phyloP scores from a whole-genome alignment of 768 basidiomycete genomes.

The Kockovaella imperatae region DNA sequence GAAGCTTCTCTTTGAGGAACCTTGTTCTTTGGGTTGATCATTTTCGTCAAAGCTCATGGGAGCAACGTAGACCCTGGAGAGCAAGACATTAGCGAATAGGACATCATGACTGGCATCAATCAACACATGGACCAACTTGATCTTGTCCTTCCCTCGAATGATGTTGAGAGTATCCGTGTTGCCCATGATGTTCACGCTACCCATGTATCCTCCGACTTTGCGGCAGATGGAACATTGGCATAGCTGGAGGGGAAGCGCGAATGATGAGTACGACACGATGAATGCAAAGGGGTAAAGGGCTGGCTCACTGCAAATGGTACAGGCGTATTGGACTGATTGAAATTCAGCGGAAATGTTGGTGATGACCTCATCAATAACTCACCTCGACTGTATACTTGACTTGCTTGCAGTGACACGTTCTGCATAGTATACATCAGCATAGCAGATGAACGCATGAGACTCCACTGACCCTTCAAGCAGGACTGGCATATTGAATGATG shows the following conservation, averaged over 20 bases:
- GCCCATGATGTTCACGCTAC: constrained; percentile 44
- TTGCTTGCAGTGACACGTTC: constrained; percentile 42
- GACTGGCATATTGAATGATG: constrained; percentile 29
- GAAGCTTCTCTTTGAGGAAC: constrained; percentile 32
- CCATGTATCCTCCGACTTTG: constrained; percentile 44
- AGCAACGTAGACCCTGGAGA: constrained; percentile 35
- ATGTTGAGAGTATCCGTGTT: constrained; percentile 37
- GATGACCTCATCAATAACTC: background rate
- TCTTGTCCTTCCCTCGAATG: constrained; percentile 36
- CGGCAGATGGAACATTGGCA: constrained; percentile 44
- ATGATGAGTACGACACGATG: background rate
- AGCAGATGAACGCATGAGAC: background rate
- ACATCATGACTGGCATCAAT: background rate
- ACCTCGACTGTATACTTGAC: constrained; percentile 39
- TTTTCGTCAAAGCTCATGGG: constrained; percentile 26
- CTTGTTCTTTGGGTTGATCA: constrained; percentile 28
- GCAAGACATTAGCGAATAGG: background rate
- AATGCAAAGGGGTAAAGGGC: background rate
- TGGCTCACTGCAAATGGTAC: constrained; percentile 36
- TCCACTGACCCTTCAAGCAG: constrained; percentile 40
- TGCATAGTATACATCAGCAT: background rate
- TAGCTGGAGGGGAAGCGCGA: constrained; percentile 7
- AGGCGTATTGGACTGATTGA: constrained; percentile 37
- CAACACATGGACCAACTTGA: constrained; percentile 24
- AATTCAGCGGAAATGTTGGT: background rate